These are phyloP conservation scores for Kwoniella sp. DNA, from an alignment of 768 basidiomycete genomes.

Conservation along the genomic window DNA sequence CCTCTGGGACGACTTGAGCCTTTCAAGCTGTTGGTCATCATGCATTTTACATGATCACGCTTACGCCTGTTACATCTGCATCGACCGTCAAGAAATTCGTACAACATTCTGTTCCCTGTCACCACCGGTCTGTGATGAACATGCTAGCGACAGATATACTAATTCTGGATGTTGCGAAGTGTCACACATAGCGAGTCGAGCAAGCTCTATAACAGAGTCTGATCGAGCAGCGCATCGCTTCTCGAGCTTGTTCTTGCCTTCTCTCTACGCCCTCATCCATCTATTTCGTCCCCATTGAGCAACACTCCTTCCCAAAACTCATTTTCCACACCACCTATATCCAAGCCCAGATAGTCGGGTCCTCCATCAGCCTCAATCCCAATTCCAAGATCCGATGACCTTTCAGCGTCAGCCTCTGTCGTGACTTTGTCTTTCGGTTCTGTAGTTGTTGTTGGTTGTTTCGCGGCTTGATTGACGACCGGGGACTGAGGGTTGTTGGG, in stretches of 20 bases:
- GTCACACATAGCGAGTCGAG: no score
- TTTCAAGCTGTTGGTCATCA: no score
- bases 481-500: not conserved
- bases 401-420: constrained; percentile 8
- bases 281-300: constrained; percentile 18
- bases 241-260: no score
- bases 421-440: not conserved
- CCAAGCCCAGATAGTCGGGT: not conserved
- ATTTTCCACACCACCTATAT: constrained; percentile 9
- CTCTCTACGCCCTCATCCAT: constrained; percentile 1
- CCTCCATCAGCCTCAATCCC: not conserved
- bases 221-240: no score
- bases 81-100: not conserved
- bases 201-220: no score
- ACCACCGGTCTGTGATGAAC: not conserved
- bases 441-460: not conserved
- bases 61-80: no score
- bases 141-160: no score
- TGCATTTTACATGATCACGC: no score
- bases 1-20: no score
- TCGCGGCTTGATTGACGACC: no score
- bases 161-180: no score
- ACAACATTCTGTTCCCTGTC: not conserved
- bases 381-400: constrained; percentile 12
- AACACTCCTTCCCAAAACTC: constrained; percentile 24